Conservation (phyloP, 2,329 filamentous ascomycete genomes). For the Sporothrix schenckii region DNA sequence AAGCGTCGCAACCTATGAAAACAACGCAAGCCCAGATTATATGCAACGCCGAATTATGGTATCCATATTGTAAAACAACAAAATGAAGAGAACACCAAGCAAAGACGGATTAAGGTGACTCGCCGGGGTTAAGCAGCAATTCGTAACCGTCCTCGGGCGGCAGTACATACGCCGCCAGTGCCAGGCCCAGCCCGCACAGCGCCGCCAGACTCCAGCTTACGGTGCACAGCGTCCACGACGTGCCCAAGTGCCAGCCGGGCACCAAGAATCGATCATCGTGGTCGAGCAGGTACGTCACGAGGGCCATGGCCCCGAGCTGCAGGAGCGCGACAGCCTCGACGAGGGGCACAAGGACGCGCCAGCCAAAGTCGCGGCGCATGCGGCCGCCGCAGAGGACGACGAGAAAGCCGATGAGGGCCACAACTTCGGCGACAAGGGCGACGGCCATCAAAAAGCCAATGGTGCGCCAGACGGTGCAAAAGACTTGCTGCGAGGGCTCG, state of each 20-base stretch:
- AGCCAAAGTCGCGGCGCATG: slow-evolving; percentile 77
- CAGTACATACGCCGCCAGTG: slow-evolving; percentile 68
- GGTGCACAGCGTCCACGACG: slow-evolving; percentile 73
- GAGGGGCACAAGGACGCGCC: slow-evolving; percentile 72
- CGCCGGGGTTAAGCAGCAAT: slow-evolving; percentile 56
- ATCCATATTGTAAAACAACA: background rate
- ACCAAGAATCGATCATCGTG: slow-evolving; percentile 80
- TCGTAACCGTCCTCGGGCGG: slow-evolving; percentile 87
- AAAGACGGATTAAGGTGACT: slow-evolving; percentile 51
- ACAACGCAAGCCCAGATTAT: background rate
- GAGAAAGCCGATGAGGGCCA: slow-evolving; percentile 75
- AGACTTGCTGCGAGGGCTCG: slow-evolving; percentile 62
- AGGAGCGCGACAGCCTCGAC: slow-evolving; percentile 67
- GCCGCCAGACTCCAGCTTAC: slow-evolving; percentile 58
- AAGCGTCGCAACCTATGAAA: background rate
- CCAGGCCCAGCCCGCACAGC: slow-evolving; percentile 60
- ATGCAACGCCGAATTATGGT: slow-evolving; percentile 2
- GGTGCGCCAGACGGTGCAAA: slow-evolving; percentile 90
- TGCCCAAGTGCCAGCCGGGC: slow-evolving; percentile 77
- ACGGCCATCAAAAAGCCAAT: slow-evolving; percentile 88
- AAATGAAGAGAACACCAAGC: background rate
- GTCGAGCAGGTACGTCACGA: slow-evolving; percentile 83
- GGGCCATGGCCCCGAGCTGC: slow-evolving; percentile 74
- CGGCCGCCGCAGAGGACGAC: slow-evolving; percentile 79
- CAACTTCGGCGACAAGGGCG: slow-evolving; percentile 78